Evolutionary conservation across 1,284 basidiomycete genomes (phyloP).

Genomic region (Boletus hoseneyae): DNA sequence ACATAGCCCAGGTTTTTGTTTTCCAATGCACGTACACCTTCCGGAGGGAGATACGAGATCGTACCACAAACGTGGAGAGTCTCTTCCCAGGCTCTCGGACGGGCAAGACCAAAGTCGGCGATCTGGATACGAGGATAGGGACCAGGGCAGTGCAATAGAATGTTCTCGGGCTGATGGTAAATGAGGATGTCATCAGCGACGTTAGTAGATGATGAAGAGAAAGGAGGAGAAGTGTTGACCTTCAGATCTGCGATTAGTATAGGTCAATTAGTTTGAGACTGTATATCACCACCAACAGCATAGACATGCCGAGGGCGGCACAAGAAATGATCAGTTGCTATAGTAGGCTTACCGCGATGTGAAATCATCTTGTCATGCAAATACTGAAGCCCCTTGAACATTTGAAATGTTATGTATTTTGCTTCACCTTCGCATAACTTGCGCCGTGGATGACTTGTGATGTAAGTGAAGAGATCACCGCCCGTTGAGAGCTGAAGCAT

Average conservation of each 20-base stretch:
- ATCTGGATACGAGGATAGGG: conserved; percentile 81
- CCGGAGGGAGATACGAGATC: conserved; percentile 80
- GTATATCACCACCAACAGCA: neutral
- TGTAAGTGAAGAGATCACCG: conserved; percentile 84
- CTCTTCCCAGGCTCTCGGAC: conserved; percentile 73
- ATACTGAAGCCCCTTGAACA: conserved; percentile 70
- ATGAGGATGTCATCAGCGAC: conserved; percentile 5
- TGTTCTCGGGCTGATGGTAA: conserved; percentile 86
- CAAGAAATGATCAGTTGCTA: neutral
- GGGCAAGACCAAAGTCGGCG: conserved; percentile 83
- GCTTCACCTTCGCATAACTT: conserved; percentile 73
- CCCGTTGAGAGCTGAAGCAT: conserved; percentile 84
- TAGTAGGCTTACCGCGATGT: conserved; percentile 60
- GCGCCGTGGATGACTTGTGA: conserved; percentile 54
- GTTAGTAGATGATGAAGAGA: neutral
- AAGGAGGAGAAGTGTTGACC: conserved; percentile 34
- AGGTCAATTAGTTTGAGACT: conserved; percentile 2
- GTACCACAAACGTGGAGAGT: conserved; percentile 81
- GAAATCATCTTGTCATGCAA: conserved; percentile 73
- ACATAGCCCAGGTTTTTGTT: conserved; percentile 69
- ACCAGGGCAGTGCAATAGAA: conserved; percentile 70
- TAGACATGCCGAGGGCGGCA: neutral
- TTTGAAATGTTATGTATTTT: conserved; percentile 81
- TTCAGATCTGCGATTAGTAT: conserved; percentile 60
- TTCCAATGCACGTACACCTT: conserved; percentile 73